Percentiles rank a stretch among this genome's conserved stretches.
Evolutionary conservation across 2,329 filamentous ascomycete genomes (phyloP).

Genomic region (Elsinoe ampelina): DNA sequence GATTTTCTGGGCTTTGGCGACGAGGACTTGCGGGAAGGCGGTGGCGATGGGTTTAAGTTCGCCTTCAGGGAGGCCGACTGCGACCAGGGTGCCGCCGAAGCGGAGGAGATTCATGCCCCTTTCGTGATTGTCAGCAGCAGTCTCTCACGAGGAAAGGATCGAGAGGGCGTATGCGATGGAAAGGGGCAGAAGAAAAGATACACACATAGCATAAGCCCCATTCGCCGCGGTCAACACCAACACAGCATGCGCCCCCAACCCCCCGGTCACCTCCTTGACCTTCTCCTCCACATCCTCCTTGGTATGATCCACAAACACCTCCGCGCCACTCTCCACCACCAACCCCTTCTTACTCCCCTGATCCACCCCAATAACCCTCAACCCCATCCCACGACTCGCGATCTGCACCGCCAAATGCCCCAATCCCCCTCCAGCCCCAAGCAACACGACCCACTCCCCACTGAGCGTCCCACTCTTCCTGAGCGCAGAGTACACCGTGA

Average conservation of each 20-base stretch:
- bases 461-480: constrained; percentile 50
- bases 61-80: constrained; percentile 41
- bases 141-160: background rate
- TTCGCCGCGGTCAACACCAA: constrained; percentile 46
- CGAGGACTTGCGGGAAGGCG: constrained; percentile 32
- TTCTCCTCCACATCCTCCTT: constrained; percentile 43
- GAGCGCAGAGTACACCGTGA: constrained; percentile 58
- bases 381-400: constrained; percentile 50
- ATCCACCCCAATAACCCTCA: constrained; percentile 58
- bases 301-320: constrained; percentile 56
- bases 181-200: background rate
- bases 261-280: constrained; percentile 48
- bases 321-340: constrained; percentile 51
- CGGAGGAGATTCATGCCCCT: constrained; percentile 32
- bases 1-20: constrained; percentile 35
- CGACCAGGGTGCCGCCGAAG: constrained; percentile 38
- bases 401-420: constrained; percentile 57
- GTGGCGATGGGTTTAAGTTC: constrained; percentile 36
- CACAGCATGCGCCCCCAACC: constrained; percentile 52
- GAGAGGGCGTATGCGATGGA: background rate
- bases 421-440: constrained; percentile 36
- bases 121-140: background rate
- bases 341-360: constrained; percentile 55
- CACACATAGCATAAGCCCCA: constrained; percentile 34
- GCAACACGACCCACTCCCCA: constrained; percentile 52